Conservation (phyloP, 1,284 basidiomycete genomes). For the Ganoderma boninense region DNA sequence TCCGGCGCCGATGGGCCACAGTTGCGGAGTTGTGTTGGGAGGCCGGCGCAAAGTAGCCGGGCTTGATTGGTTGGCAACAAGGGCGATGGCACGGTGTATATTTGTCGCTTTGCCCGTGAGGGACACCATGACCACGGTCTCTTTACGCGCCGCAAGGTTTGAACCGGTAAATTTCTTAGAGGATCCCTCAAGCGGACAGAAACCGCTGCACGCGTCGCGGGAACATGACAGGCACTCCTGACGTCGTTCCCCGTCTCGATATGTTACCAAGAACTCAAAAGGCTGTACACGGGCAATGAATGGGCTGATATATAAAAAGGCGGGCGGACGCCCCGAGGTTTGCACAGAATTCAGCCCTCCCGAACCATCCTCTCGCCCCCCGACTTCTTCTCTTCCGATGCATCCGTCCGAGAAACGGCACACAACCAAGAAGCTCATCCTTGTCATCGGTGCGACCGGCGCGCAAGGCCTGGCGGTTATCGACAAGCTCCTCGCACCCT, state of each 20-base stretch:
- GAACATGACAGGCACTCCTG: slow-evolving; percentile 6
- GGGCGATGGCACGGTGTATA: not conserved
- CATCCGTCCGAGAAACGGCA: not conserved
- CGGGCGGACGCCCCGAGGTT: not conserved
- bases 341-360: not conserved
- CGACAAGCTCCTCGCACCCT: slow-evolving; percentile 49
- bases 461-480: slow-evolving; percentile 58
- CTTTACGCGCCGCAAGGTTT: slow-evolving; percentile 1
- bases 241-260: not conserved
- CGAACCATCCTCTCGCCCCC: slow-evolving; percentile 5
- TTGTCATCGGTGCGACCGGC: slow-evolving; percentile 61
- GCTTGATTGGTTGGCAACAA: slow-evolving; percentile 1
- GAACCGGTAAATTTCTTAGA: not conserved
- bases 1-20: slow-evolving; percentile 1
- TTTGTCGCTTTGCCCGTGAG: not conserved
- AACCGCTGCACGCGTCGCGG: not conserved
- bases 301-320: not conserved
- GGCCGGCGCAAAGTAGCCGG: slow-evolving; percentile 2
- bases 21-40: slow-evolving; percentile 5
- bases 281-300: not conserved
- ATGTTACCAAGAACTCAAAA: not conserved
- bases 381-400: not conserved
- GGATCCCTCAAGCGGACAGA: not conserved
- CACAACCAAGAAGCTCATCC: slow-evolving; percentile 46
- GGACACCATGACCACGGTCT: slow-evolving; percentile 4